Base-by-base conservation (phyloP, 1,139 yeast genomes). In the Diutina neorugosa region DNA sequence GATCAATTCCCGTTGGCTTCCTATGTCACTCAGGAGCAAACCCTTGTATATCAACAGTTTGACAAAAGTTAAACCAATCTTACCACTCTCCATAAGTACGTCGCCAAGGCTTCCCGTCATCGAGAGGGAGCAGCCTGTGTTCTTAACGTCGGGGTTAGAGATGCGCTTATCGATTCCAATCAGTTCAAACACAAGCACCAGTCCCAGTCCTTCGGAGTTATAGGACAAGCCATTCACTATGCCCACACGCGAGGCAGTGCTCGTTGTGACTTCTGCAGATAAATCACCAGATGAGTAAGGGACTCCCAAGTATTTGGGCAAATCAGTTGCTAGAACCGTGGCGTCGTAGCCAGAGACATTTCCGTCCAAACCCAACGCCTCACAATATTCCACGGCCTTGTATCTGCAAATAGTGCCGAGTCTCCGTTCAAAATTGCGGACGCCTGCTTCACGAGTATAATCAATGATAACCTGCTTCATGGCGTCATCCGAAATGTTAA, bases 161-260 rank as follows among this genome's bases (percentile, higher is more conserved):
- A 46, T n/a, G 19, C 40, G 31, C 25, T 23, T 59, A 41, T 58
- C 60, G 60, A 85, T 79, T 14, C 86, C 82, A 51, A 88, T 80
- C 60, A 91, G 82, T 65, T 90, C 96, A 66, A 90, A 86, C 21
- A 84, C 81, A 53, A 90, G 71, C 0, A 87, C 82, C 1, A 95
- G 86, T 0, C 97, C 97, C 16, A 87, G 82, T 0, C 96, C 97
- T 60, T 87, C 88, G 1, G 91, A 82, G 69, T 86, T 88, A 65
- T 89, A 90, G 0, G 96, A 89, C 54, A 90, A 71, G 0, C 97
- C 97, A 65, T 89, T 88, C n/a, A 89, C 96, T 12, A 88, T 80
- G 1, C 97, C 97, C 46, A 41, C 61, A 53, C 60, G 62, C 14
- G 41, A 16, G n/a, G 41, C 18, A 6, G 50, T 46, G 11, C 21